phyloP scores from a whole-genome alignment of 768 basidiomycete species.

The Cantharellus anzutake region DNA sequence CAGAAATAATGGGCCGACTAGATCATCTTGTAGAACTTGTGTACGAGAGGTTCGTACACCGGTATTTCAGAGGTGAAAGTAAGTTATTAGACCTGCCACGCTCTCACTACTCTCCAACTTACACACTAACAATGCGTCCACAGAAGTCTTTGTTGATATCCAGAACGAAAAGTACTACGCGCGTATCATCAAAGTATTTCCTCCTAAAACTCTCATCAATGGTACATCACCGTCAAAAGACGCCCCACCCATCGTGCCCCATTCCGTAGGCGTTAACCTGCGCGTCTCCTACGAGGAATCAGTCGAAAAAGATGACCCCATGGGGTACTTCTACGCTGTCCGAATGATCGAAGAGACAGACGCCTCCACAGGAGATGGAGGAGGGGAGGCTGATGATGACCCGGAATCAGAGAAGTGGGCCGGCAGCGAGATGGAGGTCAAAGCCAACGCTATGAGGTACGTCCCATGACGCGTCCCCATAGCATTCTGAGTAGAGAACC shows the following conservation, averaged over 20 bases:
- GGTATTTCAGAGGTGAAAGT: conserved; percentile 88
- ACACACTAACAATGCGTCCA: conserved; percentile 4
- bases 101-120: conserved; percentile 6
- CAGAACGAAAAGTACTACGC: conserved; percentile 71
- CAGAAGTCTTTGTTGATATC: conserved; percentile 76
- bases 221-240: not conserved
- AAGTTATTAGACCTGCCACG: conserved; percentile 17
- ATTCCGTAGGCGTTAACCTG: conserved; percentile 63
- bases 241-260: conserved; percentile 15
- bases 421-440: conserved; percentile 70
- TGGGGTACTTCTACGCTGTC: conserved; percentile 72
- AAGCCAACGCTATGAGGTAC: conserved; percentile 62
- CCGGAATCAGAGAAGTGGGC: conserved; percentile 35
- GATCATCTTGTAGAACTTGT: conserved; percentile 91
- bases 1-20: conserved; percentile 92
- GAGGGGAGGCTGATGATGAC: conserved; percentile 15
- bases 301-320: conserved; percentile 52
- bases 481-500: not conserved
- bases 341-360: conserved; percentile 61
- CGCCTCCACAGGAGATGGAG: conserved; percentile 22
- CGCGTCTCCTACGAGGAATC: conserved; percentile 55
- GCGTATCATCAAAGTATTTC: conserved; percentile 57
- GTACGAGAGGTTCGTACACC: conserved; percentile 89
- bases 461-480: conserved; percentile 8
- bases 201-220: conserved; percentile 15